phyloP scores from a whole-genome alignment of 257 asterid species.

The Voacanga thouarsii region DNA sequence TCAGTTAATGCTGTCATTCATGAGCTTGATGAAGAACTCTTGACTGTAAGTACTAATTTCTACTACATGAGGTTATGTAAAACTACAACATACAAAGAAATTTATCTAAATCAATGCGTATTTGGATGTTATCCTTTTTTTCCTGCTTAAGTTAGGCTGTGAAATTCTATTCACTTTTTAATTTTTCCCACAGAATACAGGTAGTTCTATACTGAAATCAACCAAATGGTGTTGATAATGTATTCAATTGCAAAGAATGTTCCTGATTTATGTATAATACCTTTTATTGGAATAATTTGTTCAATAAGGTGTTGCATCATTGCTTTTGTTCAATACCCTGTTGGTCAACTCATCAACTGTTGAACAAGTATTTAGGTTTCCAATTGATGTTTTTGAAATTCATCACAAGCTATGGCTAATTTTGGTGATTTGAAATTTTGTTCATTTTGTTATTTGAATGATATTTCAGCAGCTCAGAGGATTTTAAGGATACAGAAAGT shows the following conservation, averaged over 20 bases:
- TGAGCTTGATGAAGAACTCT: neutral
- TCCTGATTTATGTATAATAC: no score
- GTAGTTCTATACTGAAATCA: no score
- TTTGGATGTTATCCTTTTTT: no score
- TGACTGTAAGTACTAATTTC: no score
- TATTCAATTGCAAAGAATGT: no score
- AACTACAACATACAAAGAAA: no score
- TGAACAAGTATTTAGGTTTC: neutral
- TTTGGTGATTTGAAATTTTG: neutral
- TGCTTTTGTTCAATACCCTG: neutral
- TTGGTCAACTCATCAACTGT: neutral
- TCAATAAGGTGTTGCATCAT: neutral
- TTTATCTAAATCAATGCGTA: no score
- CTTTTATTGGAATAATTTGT: neutral
- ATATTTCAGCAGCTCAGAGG: slow-evolving; percentile 52
- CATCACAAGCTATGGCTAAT: neutral
- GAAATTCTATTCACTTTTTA: no score
- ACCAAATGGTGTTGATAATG: no score
- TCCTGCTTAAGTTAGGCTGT: no score
- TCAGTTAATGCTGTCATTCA: neutral
- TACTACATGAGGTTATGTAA: no score
- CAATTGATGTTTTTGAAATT: neutral
- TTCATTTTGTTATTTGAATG: slow-evolving; percentile 14
- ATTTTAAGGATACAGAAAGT: slow-evolving; percentile 50
- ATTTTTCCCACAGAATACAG: no score